Evolutionary conservation across 108 stramenopile genomes (phyloP), one percentile per base, ranked within the genome.

Genomic region (Cyclostephanos invisitatus): DNA sequence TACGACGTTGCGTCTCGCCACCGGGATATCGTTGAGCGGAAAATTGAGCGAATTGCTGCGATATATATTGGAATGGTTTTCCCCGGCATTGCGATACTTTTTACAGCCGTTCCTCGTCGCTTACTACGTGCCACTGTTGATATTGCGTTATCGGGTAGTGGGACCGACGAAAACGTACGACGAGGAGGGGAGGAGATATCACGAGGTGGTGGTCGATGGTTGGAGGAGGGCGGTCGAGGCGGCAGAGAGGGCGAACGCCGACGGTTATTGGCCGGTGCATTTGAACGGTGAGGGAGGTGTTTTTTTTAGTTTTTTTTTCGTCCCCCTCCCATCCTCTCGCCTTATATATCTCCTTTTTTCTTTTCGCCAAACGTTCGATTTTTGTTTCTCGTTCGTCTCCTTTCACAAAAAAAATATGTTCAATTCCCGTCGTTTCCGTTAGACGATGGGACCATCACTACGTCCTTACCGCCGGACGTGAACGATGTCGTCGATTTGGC

Each of bases 41-140:
- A 22, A 28, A 5, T n/a, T 83, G 11, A 62, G 64, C 38, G 28
- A 27, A 7, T 15, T 48, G 27, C 20, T 78, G 27, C 28, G 57
- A 24, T 14, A 15, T 18, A 54, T 80, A 25, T 28, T 75, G n/a
- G 63, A 49, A 0, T 7, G 75, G 4, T 32, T 81, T 6, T 59
- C 68, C 11, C 77, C 73, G 7, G 66, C 72, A 36, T 63, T 89
- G 32, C 83, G 90, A 5, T 89, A 87, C 63, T 87, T 91, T 63
- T 44, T 89, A 3, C 90, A 91, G 68, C 90, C 90, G 1, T 62
- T 89, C 15, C 56, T 91, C 62, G 68, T 91, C 25, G 42, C 84
- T 7, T 91, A 91, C 57, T 91, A 91, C 74, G 86, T 67, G 6
- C 90, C 90, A 0, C 51, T 87, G 14, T 21, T 78, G 20, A 47